Percentiles rank a stretch among this genome's conserved stretches.
These are phyloP conservation scores for Helichrysum umbraculigerum DNA, from an alignment of 129 eudicot genomes.

Conservation along the genomic window DNA sequence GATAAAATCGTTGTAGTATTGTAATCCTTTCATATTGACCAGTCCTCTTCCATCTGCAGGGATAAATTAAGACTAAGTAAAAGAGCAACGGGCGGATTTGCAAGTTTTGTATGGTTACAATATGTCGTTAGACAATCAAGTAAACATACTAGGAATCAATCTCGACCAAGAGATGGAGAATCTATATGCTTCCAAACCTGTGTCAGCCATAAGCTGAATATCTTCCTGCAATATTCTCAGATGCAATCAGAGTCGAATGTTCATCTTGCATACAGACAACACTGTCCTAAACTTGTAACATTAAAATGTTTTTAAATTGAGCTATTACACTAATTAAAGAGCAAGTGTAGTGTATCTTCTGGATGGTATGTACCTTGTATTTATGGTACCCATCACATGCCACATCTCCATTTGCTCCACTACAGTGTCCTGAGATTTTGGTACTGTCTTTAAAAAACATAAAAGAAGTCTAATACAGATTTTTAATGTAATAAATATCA, in stretches of 20 bases:
- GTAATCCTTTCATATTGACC: constrained; percentile 57
- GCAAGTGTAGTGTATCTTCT: no score
- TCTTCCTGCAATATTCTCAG: constrained; percentile 51
- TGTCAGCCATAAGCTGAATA: constrained; percentile 60
- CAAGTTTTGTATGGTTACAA: no score
- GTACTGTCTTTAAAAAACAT: no score
- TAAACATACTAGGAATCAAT: constrained; percentile 67
- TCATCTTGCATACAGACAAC: no score
- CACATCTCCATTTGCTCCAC: constrained; percentile 62
- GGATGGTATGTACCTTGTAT: constrained; percentile 58
- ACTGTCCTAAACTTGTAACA: no score
- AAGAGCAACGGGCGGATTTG: no score
- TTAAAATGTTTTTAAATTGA: no score
- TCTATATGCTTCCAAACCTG: constrained; percentile 69
- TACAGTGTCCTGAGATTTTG: constrained; percentile 35
- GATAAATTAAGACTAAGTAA: no score
- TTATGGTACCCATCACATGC: constrained; percentile 86
- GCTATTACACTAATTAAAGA: no score
- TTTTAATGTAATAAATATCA: no score
- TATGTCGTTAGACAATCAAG: neutral
- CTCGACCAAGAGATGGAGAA: constrained; percentile 86
- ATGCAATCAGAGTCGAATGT: neutral
- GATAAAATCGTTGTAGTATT: constrained; percentile 66
- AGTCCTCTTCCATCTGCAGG: constrained; percentile 67
- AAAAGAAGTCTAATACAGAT: no score